Evolutionary conservation across 2,329 filamentous ascomycete species (phyloP), one percentile per base, ranked within the genome.

Genomic region (Pseudocercospora cruenta): DNA sequence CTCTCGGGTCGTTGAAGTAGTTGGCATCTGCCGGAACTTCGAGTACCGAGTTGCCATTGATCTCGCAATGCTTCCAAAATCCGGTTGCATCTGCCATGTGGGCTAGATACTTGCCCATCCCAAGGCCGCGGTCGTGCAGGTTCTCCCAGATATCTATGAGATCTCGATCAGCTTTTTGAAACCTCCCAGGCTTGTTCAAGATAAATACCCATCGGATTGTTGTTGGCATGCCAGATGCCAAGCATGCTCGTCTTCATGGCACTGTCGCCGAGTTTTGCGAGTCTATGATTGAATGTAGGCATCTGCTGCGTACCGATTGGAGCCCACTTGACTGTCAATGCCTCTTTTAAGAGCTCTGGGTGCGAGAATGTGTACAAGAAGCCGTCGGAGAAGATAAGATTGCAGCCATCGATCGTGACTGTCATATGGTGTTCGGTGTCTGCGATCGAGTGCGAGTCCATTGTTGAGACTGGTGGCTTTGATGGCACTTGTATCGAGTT

Each of bases 91-190:
- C 57, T 12, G 55, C 62, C 57, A 49, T 31, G 12, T 54, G 59
- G 55, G 62, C 62, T n/a, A 60, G n/a, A 22, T 53, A 64, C 28
- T 31, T 60, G 31, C 53, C 45, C 33, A 47, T 64, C 3, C 51
- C 62, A 8, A 64, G n/a, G 14, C 54, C 54, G 8, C 33, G 26
- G 28, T 43, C 39, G 39, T 59, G 62, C 26, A 24, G 8, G 43
- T 53, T 19, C n/a, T 28, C 5, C 12, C 7, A 55, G 9, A 21
- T 55, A 10, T 33, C 55, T 64, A 33, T 9, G 14, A 6, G 4
- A 16, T 1, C 47, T 60, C 9, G 7, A 19, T 24, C 14, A 54
- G 62, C 57, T n/a, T n/a, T n/a, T n/a, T n/a, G n/a, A n/a, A n/a
- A n/a, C n/a, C n/a, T n/a, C n/a, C n/a, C n/a, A n/a, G n/a, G n/a